Conservation (phyloP, 202 grass and related monocot species). For the Eragrostis tef region DNA sequence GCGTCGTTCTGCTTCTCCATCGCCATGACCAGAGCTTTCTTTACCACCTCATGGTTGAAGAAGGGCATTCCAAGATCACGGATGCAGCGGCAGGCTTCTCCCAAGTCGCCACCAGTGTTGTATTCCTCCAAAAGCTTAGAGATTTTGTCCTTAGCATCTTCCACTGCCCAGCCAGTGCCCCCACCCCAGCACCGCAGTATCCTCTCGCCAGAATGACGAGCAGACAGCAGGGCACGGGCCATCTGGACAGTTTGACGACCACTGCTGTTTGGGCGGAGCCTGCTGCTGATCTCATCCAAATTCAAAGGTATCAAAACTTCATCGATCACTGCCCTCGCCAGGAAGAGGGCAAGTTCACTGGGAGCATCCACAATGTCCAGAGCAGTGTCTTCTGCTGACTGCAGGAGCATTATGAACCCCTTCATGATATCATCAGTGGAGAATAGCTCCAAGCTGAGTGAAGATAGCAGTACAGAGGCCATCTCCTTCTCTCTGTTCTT, state of each 20-base stretch:
- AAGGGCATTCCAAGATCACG: constrained; percentile 92
- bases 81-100: constrained; percentile 89
- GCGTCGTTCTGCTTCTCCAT: constrained; percentile 85
- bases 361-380: constrained; percentile 87
- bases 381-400: constrained; percentile 84
- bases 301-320: constrained; percentile 82
- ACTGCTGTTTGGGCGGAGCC: constrained; percentile 62
- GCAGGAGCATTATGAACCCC: constrained; percentile 88
- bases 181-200: constrained; percentile 97
- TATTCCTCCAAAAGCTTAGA: constrained; percentile 88
- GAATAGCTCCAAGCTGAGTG: constrained; percentile 83
- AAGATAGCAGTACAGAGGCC: constrained; percentile 90
- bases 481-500: constrained; percentile 98
- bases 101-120: constrained; percentile 69
- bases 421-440: constrained; percentile 83
- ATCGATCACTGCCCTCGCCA: constrained; percentile 89
- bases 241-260: constrained; percentile 74
- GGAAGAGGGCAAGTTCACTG: constrained; percentile 88
- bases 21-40: constrained; percentile 83
- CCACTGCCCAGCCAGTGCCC: constrained; percentile 87
- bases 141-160: constrained; percentile 96
- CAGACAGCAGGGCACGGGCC: constrained; percentile 72
- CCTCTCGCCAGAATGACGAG: constrained; percentile 85
- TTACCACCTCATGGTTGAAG: constrained; percentile 99
- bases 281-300: constrained; percentile 81